Conservation (phyloP, 179 eudicot species). For the Patellifolia procumbens region DNA sequence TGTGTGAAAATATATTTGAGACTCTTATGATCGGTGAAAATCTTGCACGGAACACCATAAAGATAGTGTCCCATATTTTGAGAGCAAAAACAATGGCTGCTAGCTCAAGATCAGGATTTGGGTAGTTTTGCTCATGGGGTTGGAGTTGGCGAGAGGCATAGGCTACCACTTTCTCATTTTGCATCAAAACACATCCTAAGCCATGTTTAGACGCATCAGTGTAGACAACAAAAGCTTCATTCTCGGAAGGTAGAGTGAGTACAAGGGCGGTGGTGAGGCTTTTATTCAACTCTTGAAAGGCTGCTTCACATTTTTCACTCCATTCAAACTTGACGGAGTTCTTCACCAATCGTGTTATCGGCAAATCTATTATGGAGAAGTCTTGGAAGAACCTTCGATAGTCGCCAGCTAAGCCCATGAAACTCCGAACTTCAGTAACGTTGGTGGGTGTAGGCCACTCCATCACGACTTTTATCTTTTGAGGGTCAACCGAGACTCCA, state of each 20-base stretch:
- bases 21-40: background rate
- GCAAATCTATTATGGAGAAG: background rate
- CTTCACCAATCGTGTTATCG: background rate
- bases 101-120: background rate
- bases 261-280: background rate
- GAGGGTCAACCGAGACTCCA: background rate
- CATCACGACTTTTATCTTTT: background rate
- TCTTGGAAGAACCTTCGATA: background rate
- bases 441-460: background rate
- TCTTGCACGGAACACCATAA: background rate
- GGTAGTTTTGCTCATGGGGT: no score
- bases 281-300: background rate
- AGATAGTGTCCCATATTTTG: conserved; percentile 1
- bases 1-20: background rate
- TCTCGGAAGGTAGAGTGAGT: background rate
- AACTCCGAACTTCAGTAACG: background rate
- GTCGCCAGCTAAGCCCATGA: background rate
- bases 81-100: background rate
- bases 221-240: background rate
- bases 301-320: background rate
- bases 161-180: no score
- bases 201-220: background rate
- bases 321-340: background rate
- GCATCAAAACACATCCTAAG: background rate
- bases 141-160: no score